phyloP scores from a whole-genome alignment of 148 eudicot genomes.

The Silene latifolia region DNA sequence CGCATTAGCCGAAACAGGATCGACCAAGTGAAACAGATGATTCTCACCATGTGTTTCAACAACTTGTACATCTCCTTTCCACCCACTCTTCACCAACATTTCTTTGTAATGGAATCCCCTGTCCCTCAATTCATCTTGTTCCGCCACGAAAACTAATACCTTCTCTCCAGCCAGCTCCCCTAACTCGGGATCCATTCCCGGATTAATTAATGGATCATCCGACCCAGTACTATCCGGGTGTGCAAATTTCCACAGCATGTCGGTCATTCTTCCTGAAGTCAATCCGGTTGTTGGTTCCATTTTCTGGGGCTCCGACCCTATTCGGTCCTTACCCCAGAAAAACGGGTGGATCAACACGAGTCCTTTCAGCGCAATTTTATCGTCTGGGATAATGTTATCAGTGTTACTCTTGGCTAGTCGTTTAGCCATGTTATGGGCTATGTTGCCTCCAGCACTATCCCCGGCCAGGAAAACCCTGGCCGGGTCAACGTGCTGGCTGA shows the following conservation, averaged over 20 bases:
- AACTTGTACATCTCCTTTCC: conserved; percentile 34
- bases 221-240: background rate
- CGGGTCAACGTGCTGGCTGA: conserved; percentile 29
- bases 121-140: conserved; percentile 29
- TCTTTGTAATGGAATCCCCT: conserved; percentile 31
- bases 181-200: conserved; percentile 9
- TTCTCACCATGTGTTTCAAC: conserved; percentile 32
- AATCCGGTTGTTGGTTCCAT: background rate
- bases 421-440: conserved; percentile 35
- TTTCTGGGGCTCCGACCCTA: conserved; percentile 14
- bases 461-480: conserved; percentile 39
- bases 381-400: no score
- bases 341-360: conserved; percentile 22
- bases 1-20: conserved; percentile 23
- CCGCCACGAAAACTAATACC: conserved; percentile 40
- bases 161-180: conserved; percentile 21
- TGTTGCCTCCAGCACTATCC: conserved; percentile 56
- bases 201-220: conserved; percentile 10
- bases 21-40: conserved; percentile 45
- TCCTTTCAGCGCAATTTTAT: conserved; percentile 9
- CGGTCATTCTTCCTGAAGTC: background rate
- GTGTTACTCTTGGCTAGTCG: conserved; percentile 8
- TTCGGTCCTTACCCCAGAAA: conserved; percentile 22
- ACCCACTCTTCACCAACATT: conserved; percentile 33
- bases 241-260: background rate